Base-by-base conservation (phyloP, 345 rosid genomes). In the Rubroshorea leprosula region DNA sequence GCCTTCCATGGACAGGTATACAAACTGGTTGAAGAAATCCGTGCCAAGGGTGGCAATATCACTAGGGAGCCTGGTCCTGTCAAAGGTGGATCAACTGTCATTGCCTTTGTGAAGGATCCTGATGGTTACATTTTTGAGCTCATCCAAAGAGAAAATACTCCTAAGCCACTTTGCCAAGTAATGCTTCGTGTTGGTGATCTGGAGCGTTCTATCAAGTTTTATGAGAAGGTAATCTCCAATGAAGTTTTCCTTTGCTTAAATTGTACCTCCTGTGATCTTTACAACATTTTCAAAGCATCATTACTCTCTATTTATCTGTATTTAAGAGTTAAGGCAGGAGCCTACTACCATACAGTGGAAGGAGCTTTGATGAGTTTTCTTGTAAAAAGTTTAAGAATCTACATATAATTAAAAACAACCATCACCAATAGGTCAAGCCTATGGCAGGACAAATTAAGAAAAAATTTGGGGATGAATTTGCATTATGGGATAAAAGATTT, bases 41-140 rank as follows among this genome's bases (percentile, higher is more conserved):
- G 83, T 60, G 89, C 96, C 63, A 75, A 80, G 65, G 99, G 94
- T 57, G 97, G 97, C 8, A 70, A 38, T 26, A 73, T 93, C 55
- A 82, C 88, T 12, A 76, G 97, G 74, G 97, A 93, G 58, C 96
- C 94, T 43, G 99, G 95, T 66, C 94, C 96, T 0, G 97, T 93
- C 47, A 83, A 93, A 82, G 96, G 97, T 63, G 96, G 97, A 63
- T 7, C 17, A 3, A 41, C 80, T 68, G 74, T 80, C 21, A 83
- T 85, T 73, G 96, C 97, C 17, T 86, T 89, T 68, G 91, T 89
- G 39, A 93, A 92, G 85, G 98, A 92, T 75, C 98, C 93, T n/a
- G 97, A 92, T 79, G 97, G 97, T 41, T 92, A 86, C 55, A 14
- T 54, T 43, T 92, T 92, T 66, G 91, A 92, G 81, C 73, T 92